A percentile compares a stretch with the other conserved stretches of the same genome.
phyloP scores from a whole-genome alignment of 257 asterid genomes.

The Verbascum thapsus region DNA sequence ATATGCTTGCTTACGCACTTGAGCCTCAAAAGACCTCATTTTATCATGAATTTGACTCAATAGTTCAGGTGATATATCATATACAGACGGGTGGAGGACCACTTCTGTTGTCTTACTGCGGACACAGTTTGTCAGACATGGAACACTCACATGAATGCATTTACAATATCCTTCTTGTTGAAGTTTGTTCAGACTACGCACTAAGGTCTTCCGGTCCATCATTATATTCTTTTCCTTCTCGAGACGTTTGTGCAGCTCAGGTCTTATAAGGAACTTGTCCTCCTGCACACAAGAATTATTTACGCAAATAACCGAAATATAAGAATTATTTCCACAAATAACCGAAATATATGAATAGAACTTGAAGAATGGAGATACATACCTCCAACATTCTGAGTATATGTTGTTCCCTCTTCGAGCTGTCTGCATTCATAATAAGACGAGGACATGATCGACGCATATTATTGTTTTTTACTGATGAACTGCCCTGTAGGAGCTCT shows the following conservation, averaged over 20 bases:
- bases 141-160: conserved; percentile 66
- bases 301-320: too few species aligned
- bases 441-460: conserved; percentile 54
- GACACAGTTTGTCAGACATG: conserved; percentile 77
- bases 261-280: conserved; percentile 78
- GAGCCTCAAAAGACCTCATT: conserved; percentile 66
- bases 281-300: conserved; percentile 56
- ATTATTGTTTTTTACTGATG: conserved; percentile 32
- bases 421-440: conserved; percentile 53
- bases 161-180: conserved; percentile 82
- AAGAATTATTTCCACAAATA: conserved; percentile 31
- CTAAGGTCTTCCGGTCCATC: conserved; percentile 81
- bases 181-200: conserved; percentile 77
- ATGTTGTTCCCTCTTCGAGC: conserved; percentile 71
- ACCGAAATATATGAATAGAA: conserved; percentile 21
- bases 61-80: conserved; percentile 55
- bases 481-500: conserved; percentile 46
- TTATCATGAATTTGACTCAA: conserved; percentile 75
- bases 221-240: conserved; percentile 58
- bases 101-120: conserved; percentile 66
- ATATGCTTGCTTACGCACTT: conserved; percentile 54
- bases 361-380: conserved; percentile 32
- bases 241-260: conserved; percentile 82
- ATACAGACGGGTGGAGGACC: conserved; percentile 80
- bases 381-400: conserved; percentile 91